These are phyloP conservation scores for Leptographium radiaticola DNA, from an alignment of 2,329 filamentous ascomycete species.

Conservation along the genomic window DNA sequence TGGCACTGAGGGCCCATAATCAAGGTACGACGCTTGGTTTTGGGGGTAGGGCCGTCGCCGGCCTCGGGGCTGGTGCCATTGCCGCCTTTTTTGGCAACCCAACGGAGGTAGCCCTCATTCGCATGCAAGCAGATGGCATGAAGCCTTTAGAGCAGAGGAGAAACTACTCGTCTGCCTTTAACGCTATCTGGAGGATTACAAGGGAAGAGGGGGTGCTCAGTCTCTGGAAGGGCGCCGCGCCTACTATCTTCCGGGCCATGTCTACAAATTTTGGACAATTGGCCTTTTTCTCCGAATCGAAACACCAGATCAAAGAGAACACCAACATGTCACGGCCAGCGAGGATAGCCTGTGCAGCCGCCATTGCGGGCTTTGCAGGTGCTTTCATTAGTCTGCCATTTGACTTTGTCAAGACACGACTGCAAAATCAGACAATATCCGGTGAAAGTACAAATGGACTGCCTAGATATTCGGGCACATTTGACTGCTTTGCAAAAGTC, in stretches of 20 bases:
- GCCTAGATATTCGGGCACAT: conserved; percentile 74
- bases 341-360: conserved; percentile 75
- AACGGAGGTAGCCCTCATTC: conserved; percentile 85
- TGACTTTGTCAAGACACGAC: conserved; percentile 93
- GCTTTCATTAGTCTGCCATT: conserved; percentile 91
- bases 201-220: conserved; percentile 67
- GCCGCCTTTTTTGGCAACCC: conserved; percentile 94
- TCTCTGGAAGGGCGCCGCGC: conserved; percentile 79
- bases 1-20: conserved; percentile 39
- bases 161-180: conserved; percentile 85
- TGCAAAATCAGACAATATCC: conserved; percentile 68
- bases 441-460: conserved; percentile 62
- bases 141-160: conserved; percentile 76
- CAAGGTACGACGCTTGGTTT: conserved; percentile 66
- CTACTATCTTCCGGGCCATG: conserved; percentile 92
- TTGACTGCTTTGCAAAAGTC: conserved; percentile 84
- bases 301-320: conserved; percentile 64
- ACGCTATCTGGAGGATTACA: conserved; percentile 70
- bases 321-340: conserved; percentile 51
- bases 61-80: conserved; percentile 73
- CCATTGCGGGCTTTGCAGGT: conserved; percentile 90
- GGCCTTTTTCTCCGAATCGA: conserved; percentile 94
- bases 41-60: conserved; percentile 70
- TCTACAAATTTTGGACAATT: conserved; percentile 94
- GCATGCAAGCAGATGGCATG: conserved; percentile 93